Conservation (phyloP, 2,329 filamentous ascomycete genomes). For the Pseudogymnoascus sp. region DNA sequence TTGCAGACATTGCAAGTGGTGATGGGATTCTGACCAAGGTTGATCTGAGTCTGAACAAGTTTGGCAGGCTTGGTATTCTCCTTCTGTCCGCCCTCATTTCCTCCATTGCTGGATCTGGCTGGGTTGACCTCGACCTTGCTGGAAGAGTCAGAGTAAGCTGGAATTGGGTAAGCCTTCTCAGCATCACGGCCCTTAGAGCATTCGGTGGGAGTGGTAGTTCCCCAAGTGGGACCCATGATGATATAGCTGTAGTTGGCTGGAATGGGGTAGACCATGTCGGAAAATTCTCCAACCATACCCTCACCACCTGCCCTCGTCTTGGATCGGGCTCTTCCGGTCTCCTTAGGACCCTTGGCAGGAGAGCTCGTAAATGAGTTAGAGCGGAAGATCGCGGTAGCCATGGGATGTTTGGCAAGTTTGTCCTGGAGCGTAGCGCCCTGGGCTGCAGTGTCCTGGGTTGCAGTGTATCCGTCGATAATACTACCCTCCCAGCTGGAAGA, state of each 20-base stretch:
- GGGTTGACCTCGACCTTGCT: background rate
- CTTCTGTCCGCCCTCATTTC: constrained; percentile 27
- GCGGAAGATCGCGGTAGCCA: background rate
- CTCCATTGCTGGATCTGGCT: constrained; percentile 16
- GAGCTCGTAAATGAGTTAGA: background rate
- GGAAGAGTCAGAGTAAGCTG: background rate
- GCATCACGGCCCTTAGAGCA: background rate
- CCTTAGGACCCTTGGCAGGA: background rate
- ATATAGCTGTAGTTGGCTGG: constrained; percentile 17
- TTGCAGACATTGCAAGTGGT: constrained; percentile 1
- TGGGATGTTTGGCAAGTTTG: background rate
- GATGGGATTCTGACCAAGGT: constrained; percentile 7
- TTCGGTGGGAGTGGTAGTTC: background rate
- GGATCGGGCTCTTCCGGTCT: background rate
- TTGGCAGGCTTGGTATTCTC: constrained; percentile 30
- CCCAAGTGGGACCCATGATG: background rate
- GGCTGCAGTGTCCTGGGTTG: too few relatives aligned
- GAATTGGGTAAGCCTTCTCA: background rate
- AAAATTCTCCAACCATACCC: background rate
- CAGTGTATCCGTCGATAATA: background rate
- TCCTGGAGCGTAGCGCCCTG: too few relatives aligned
- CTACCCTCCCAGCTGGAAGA: background rate
- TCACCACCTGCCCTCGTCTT: background rate
- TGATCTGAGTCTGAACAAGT: constrained; percentile 10
- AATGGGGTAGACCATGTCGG: background rate